These are phyloP conservation scores for Dactylonectria estremocensis DNA, from an alignment of 2,329 filamentous ascomycete genomes.

Conservation along the genomic window DNA sequence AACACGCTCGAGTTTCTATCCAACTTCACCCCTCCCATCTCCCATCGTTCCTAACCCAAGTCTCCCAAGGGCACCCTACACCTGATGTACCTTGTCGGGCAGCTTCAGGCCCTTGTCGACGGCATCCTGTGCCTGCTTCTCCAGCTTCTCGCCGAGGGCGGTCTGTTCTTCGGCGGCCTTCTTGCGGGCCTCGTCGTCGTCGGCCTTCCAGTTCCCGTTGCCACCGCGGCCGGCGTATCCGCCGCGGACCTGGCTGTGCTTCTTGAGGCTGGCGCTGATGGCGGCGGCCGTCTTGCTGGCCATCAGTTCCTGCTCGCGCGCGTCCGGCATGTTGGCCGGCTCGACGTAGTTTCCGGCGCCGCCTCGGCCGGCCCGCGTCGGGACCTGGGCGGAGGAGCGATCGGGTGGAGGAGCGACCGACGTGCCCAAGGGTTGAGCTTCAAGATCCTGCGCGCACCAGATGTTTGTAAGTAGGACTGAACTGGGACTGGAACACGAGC, in stretches of 20 bases:
- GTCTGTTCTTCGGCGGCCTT: slow-evolving; percentile 37
- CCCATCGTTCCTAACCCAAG: background rate
- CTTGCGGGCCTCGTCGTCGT: slow-evolving; percentile 49
- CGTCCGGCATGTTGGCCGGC: slow-evolving; percentile 51
- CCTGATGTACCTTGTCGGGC: slow-evolving; percentile 63
- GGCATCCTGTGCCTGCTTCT: slow-evolving; percentile 60
- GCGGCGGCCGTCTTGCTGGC: slow-evolving; percentile 54
- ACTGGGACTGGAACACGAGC: background rate
- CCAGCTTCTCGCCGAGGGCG: slow-evolving; percentile 56
- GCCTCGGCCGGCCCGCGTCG: slow-evolving; percentile 69
- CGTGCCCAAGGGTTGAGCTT: slow-evolving; percentile 54
- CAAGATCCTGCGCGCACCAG: slow-evolving; percentile 53
- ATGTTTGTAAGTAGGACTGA: slow-evolving; percentile 24
- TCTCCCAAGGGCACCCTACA: slow-evolving; percentile 26
- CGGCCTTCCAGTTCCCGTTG: slow-evolving; percentile 68
- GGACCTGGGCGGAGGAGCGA: slow-evolving; percentile 45
- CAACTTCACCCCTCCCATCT: background rate
- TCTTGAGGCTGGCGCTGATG: slow-evolving; percentile 51
- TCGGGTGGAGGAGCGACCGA: slow-evolving; percentile 44
- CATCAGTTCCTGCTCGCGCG: slow-evolving; percentile 54
- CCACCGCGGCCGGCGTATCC: slow-evolving; percentile 65
- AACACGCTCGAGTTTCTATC: background rate
- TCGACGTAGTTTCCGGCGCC: slow-evolving; percentile 74
- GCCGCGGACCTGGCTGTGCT: slow-evolving; percentile 40
- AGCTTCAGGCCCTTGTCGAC: slow-evolving; percentile 64